Base-by-base conservation (phyloP, 2,329 filamentous ascomycete species). In the Arthrobotrys sinensis region DNA sequence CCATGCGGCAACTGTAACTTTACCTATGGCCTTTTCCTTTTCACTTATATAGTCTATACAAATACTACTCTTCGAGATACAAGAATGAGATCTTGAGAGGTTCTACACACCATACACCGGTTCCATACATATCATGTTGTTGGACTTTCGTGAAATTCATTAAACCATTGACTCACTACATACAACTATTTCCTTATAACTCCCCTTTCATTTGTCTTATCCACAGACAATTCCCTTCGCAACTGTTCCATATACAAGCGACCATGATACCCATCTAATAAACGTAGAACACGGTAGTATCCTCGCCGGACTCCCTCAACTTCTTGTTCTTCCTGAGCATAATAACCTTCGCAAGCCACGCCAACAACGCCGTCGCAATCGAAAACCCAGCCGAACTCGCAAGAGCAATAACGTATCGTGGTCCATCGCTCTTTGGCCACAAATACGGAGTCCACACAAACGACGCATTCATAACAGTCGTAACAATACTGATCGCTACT, bases 401-500 rank as follows among this genome's bases (percentile, higher is more conserved):
- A 62, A 87, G 86, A 3, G 85, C 86, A 12, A 84, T 85, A 0
- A 82, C 83, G 75, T 87, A 88, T 21, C 86, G 83, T 0, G 87
- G 87, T 40, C 82, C 83, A 68, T 87, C 86, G 7, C 79, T 84
- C 21, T 85, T 84, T 3, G 86, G 86, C 86, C 86, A 88, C 2
- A 88, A 82, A 77, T 87, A 87, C 1, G 86, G 86, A n/a, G 86
- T 86, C 80, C 87, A 88, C 52, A 88, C 86, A 80, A 87, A 87
- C 1, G 85, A 85, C 12, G 86, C 85, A 80, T 86, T 86, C 24
- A 85, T 85, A 24, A 86, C 84, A 0, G 86, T 86, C 24, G 87
- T 88, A 4, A 86, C 87, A 82, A 88, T 86, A 10, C 86, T 86
- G 7, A 87, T 81, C 0, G 86, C 85, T 14, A 84, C 85, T 0